phyloP scores from a whole-genome alignment of 129 eudicot species.

The Arctium minus region DNA sequence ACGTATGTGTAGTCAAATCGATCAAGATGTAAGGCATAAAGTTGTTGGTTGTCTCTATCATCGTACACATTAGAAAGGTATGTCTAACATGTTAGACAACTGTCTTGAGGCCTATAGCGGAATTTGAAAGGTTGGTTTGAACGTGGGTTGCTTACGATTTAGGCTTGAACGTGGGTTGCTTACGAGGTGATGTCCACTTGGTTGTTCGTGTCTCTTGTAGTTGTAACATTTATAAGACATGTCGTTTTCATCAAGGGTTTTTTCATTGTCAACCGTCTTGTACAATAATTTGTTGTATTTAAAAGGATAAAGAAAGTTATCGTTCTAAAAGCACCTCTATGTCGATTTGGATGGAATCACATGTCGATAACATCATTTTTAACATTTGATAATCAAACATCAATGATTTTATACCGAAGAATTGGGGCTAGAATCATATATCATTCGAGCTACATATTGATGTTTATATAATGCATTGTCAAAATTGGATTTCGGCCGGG shows the following conservation, averaged over 20 bases:
- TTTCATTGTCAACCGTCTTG: conserved; percentile 6
- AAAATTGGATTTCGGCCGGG: too few species aligned
- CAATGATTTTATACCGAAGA: background rate
- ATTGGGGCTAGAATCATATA: background rate
- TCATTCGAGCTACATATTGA: too few species aligned
- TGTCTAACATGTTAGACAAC: background rate
- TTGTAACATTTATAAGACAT: background rate
- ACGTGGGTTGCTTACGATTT: conserved; percentile 12
- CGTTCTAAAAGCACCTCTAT: background rate
- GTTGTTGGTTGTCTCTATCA: background rate
- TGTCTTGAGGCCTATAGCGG: background rate
- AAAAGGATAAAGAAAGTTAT: background rate
- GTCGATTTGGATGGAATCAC: background rate
- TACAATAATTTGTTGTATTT: background rate
- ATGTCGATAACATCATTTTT: background rate
- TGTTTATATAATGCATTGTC: too few species aligned
- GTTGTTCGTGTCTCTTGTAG: background rate
- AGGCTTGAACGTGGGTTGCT: conserved; percentile 2
- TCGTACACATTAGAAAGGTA: conserved; percentile 1
- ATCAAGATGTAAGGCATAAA: background rate
- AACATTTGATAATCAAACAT: background rate
- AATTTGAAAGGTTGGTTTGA: background rate
- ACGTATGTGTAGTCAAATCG: background rate
- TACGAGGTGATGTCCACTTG: conserved; percentile 1
- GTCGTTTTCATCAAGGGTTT: background rate